Evolutionary conservation across 306 rosid genomes (phyloP).

Genomic region (Glycine tomentella): DNA sequence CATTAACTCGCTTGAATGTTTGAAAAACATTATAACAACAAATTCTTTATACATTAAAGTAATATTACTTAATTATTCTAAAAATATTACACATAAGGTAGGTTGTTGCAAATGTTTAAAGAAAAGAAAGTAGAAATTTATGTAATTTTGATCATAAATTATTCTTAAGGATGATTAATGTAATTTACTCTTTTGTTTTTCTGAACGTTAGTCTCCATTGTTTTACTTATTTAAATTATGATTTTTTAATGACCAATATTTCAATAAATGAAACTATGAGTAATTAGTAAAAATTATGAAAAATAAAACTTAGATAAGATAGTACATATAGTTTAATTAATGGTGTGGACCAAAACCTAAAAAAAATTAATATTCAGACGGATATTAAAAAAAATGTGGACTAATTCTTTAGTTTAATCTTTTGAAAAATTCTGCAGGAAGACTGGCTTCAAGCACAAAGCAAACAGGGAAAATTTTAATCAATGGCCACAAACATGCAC

Average conservation of each 20-base stretch:
- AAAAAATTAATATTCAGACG: neutral
- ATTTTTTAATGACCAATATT: neutral
- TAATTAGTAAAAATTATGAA: neutral
- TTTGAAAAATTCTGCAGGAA: neutral
- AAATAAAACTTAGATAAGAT: neutral
- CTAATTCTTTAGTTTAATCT: neutral
- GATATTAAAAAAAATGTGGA: neutral
- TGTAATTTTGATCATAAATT: too few species aligned
- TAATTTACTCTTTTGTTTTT: too few species aligned
- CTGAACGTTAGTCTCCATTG: neutral
- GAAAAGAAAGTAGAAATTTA: too few species aligned
- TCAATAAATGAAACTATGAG: neutral
- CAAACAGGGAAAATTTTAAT: conserved; percentile 41
- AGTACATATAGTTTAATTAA: neutral
- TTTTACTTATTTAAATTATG: neutral
- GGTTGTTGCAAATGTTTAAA: too few species aligned
- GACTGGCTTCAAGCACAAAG: conserved; percentile 25
- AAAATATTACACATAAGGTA: too few species aligned
- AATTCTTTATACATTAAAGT: too few species aligned
- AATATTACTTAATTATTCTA: too few species aligned
- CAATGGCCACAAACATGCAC: conserved; percentile 53
- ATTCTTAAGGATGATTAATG: too few species aligned
- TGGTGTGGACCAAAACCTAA: neutral
- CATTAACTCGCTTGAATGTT: too few species aligned
- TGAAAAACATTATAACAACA: too few species aligned